Evolutionary conservation across 192 early-diverging fungal species (phyloP).

Genomic region (Gigaspora rosea): DNA sequence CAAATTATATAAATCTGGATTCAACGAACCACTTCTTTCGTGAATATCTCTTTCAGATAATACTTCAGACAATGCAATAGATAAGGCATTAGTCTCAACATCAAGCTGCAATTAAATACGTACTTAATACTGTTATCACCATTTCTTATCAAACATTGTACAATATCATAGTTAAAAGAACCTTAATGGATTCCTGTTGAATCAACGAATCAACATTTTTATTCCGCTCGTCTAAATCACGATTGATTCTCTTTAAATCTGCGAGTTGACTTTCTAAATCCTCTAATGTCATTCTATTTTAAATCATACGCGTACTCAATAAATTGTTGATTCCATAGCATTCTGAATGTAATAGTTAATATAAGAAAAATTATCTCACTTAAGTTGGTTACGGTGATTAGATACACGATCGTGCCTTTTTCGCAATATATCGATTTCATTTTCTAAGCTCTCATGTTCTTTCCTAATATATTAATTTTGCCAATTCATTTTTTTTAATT

Average conservation of each 20-base stretch:
- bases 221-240: conserved; percentile 4
- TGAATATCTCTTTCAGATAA: not conserved
- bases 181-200: conserved; percentile 26
- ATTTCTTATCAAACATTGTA: not conserved
- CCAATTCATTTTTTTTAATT: not conserved
- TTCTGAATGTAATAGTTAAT: not conserved
- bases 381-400: not conserved
- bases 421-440: not conserved
- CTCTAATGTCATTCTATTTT: not conserved
- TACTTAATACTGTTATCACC: not conserved
- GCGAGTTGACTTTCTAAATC: not conserved
- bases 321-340: not conserved
- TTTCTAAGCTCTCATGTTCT: conserved; percentile 2
- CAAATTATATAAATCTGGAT: not conserved
- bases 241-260: conserved; percentile 13
- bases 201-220: not conserved
- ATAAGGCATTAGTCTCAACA: not conserved
- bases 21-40: not conserved
- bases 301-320: not conserved
- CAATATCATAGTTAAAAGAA: not conserved
- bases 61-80: not conserved
- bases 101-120: not conserved
- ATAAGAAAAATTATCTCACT: not conserved
- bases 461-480: not conserved
- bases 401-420: not conserved